Evolutionary conservation across 164 flowering plant genomes (phyloP).

Genomic region (Sedum album): DNA sequence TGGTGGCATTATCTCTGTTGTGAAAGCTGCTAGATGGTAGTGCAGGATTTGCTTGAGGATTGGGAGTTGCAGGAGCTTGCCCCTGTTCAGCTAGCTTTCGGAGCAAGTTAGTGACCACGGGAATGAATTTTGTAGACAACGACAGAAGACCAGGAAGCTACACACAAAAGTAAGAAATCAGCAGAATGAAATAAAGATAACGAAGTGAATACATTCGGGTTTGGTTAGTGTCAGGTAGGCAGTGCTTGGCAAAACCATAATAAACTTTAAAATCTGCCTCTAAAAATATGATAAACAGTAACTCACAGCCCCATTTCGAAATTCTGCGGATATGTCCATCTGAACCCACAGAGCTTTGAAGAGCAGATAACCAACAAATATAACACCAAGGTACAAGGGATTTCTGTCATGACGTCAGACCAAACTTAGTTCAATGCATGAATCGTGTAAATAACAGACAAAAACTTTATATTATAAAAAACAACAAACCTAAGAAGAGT

Average conservation of each 20-base stretch:
- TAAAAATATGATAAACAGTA: not conserved
- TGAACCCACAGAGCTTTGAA: constrained; percentile 83
- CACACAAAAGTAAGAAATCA: not conserved
- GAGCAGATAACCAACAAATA: constrained; percentile 62
- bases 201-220: not conserved
- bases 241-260: not conserved
- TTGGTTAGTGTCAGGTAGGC: no score
- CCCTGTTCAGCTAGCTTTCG: constrained; percentile 75
- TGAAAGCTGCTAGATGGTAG: constrained; percentile 25
- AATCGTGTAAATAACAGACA: not conserved
- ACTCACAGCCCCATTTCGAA: constrained; percentile 90
- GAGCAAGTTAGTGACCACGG: constrained; percentile 81
- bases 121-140: constrained; percentile 69
- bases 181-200: not conserved
- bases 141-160: constrained; percentile 94
- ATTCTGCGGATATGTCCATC: constrained; percentile 65
- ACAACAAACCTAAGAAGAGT: constrained; percentile 61
- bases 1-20: constrained; percentile 19
- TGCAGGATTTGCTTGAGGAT: constrained; percentile 38
- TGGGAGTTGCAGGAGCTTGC: constrained; percentile 31
- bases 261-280: no score
- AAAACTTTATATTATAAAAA: not conserved
- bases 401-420: constrained; percentile 40
- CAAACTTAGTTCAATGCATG: not conserved
- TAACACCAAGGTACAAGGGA: constrained; percentile 60